These are phyloP conservation scores for Spergularia marina DNA, from an alignment of 148 eudicot genomes.

Conservation along the genomic window DNA sequence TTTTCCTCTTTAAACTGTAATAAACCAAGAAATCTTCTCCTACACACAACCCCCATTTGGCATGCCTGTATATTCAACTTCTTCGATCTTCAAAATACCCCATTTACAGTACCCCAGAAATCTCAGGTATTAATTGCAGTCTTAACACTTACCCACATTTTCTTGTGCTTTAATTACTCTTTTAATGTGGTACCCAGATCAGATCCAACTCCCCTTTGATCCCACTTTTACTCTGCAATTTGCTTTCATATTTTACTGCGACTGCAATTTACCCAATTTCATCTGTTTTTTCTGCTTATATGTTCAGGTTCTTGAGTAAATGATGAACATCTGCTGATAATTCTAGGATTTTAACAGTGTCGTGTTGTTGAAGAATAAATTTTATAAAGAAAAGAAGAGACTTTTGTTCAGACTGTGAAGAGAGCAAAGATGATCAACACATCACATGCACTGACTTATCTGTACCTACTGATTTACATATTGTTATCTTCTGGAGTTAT, in stretches of 20 bases:
- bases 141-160: conserved; percentile 1
- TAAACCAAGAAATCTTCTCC: not conserved
- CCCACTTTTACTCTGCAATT: not conserved
- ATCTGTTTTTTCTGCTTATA: not conserved
- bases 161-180: not conserved
- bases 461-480: conserved; percentile 81
- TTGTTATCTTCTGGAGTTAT: conserved; percentile 94
- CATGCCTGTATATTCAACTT: not conserved
- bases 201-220: conserved; percentile 7
- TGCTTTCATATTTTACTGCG: no score
- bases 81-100: not conserved
- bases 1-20: not conserved
- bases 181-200: not conserved
- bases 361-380: not conserved
- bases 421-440: conserved; percentile 51
- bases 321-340: not conserved
- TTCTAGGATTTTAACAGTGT: not conserved
- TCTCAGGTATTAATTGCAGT: conserved; percentile 10
- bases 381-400: not conserved
- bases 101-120: conserved; percentile 1
- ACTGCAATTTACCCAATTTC: not conserved
- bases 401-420: conserved; percentile 1
- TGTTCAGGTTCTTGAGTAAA: conserved; percentile 2
- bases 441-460: conserved; percentile 67
- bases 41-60: not conserved